phyloP scores from a whole-genome alignment of 192 early-diverging fungal species.

The Linnemannia hyalina region DNA sequence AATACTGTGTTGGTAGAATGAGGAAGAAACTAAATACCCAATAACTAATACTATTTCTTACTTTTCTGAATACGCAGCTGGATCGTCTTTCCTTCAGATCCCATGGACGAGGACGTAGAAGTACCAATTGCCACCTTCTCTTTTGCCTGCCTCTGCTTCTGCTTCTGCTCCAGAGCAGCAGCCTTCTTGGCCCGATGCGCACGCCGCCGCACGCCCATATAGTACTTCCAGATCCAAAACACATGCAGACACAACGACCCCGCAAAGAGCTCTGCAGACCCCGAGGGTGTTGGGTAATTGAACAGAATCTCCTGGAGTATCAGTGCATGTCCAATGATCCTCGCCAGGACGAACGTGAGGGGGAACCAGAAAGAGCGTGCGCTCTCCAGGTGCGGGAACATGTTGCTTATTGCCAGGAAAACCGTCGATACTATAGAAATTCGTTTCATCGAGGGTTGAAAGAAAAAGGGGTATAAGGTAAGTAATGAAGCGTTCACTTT shows the following conservation, averaged over 20 bases:
- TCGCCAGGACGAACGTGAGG: background rate
- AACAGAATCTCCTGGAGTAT: slow-evolving; percentile 12
- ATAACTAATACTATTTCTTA: background rate
- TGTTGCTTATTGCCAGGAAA: background rate
- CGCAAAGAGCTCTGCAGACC: background rate
- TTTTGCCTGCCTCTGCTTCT: background rate
- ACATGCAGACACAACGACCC: background rate
- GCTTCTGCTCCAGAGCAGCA: background rate
- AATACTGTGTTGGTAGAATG: background rate
- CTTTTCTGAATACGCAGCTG: background rate
- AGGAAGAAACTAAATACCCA: no score
- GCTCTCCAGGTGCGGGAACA: slow-evolving; percentile 12
- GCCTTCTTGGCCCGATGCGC: background rate
- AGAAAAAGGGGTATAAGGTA: no score
- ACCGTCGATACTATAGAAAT: background rate
- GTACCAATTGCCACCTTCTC: background rate
- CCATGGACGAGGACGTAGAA: background rate
- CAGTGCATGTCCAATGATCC: background rate
- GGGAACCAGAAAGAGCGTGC: slow-evolving; percentile 12
- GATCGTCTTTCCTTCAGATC: background rate
- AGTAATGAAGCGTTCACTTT: background rate
- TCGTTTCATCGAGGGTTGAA: background rate
- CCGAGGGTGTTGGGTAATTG: background rate
- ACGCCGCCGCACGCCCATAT: background rate
- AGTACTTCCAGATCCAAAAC: background rate